A percentile compares a stretch with the other conserved stretches of the same genome.
phyloP scores from a whole-genome alignment of 1,139 yeast species.

The Taiozyma sp. region DNA sequence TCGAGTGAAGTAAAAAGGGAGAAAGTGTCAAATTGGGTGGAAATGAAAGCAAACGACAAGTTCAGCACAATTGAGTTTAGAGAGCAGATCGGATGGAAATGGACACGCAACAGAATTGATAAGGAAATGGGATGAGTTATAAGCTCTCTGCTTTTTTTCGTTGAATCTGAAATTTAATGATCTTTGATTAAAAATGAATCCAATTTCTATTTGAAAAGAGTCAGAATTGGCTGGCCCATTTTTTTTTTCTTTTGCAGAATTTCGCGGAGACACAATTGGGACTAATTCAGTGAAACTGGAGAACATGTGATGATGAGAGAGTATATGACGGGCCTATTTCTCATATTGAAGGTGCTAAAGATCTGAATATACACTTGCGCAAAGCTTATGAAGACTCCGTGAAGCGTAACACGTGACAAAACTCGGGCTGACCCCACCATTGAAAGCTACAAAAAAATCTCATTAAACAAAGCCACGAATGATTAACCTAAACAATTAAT shows the following conservation, averaged over 20 bases:
- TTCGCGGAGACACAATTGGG: neutral
- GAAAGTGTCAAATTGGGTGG: neutral
- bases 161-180: neutral
- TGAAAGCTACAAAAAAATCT: neutral
- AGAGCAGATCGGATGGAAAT: neutral
- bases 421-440: no score
- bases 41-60: neutral
- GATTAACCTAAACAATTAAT: neutral
- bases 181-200: conserved; percentile 4
- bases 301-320: neutral
- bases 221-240: neutral
- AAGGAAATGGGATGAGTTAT: conserved; percentile 1
- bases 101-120: neutral
- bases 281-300: neutral
- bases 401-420: neutral
- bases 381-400: neutral
- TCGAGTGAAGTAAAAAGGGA: neutral
- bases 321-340: no score
- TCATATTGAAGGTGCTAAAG: no score
- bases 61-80: neutral
- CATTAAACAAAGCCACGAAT: neutral
- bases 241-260: neutral
- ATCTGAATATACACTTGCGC: neutral
- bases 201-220: conserved; percentile 9
- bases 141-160: neutral